Conservation (phyloP, 305 asterid genomes). For the Striga hermonthica region DNA sequence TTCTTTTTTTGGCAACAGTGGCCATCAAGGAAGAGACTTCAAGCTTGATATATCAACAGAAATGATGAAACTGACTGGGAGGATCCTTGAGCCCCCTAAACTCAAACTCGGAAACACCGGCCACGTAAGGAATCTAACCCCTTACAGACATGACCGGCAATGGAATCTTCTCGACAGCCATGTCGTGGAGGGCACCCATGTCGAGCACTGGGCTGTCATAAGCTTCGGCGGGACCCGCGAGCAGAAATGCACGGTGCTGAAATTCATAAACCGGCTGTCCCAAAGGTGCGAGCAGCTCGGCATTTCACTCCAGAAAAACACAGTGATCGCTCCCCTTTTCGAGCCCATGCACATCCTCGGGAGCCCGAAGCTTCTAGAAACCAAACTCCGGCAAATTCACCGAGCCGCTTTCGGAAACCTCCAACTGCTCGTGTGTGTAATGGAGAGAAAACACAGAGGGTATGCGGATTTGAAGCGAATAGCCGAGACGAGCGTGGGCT, state of each 20-base stretch:
- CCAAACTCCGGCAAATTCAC: constrained; percentile 65
- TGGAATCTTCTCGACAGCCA: constrained; percentile 94
- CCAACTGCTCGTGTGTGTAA: constrained; percentile 80
- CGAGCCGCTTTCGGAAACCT: constrained; percentile 59
- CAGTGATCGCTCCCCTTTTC: constrained; percentile 53
- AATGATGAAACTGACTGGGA: constrained; percentile 72
- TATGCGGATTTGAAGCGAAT: constrained; percentile 87
- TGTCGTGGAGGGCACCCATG: constrained; percentile 69
- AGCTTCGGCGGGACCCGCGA: constrained; percentile 78
- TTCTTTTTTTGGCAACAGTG: constrained; percentile 51
- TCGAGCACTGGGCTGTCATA: constrained; percentile 76
- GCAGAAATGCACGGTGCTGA: constrained; percentile 56
- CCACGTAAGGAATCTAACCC: constrained; percentile 63
- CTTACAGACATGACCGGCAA: constrained; percentile 79
- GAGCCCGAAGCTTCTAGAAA: constrained; percentile 61
- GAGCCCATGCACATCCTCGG: constrained; percentile 83
- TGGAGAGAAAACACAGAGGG: constrained; percentile 95
- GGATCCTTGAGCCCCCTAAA: constrained; percentile 89
- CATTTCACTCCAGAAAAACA: constrained; percentile 56
- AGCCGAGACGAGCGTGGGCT: constrained; percentile 75
- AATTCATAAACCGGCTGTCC: constrained; percentile 65
- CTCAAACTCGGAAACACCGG: constrained; percentile 87
- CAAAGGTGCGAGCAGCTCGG: constrained; percentile 80
- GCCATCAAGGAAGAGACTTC: constrained; percentile 62
- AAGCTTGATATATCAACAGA: constrained; percentile 63